Evolutionary conservation across 805 yeast species (phyloP).

Genomic region (Starmerella sirachaensis): DNA sequence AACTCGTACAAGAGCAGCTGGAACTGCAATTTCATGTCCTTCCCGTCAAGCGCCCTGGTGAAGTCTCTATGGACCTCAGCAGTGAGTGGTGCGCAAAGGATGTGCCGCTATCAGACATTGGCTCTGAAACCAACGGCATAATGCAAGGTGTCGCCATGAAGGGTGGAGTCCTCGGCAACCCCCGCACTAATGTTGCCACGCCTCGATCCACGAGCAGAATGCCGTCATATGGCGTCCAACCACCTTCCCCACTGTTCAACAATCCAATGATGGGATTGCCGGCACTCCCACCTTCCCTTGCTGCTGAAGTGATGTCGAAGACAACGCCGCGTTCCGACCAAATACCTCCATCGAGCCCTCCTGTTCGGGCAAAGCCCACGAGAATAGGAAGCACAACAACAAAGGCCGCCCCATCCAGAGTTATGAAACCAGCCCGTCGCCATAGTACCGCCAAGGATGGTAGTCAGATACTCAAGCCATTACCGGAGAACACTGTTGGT

Average conservation of each 20-base stretch:
- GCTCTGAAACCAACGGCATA: too few relatives aligned
- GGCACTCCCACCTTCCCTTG: constrained; percentile 12
- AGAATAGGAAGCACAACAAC: constrained; percentile 1
- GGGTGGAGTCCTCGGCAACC: too few relatives aligned
- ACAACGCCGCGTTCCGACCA: constrained; percentile 2
- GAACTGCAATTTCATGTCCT: constrained; percentile 16
- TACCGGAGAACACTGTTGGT: too few relatives aligned
- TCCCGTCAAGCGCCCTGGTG: constrained; percentile 15
- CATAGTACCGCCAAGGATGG: neutral
- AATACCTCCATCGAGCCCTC: constrained; percentile 16
- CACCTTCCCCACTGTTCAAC: constrained; percentile 5
- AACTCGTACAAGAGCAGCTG: constrained; percentile 10
- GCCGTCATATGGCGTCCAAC: constrained; percentile 1
- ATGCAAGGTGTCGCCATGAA: too few relatives aligned
- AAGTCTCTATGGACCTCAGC: constrained; percentile 8
- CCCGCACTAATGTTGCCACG: too few relatives aligned
- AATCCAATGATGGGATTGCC: constrained; percentile 3
- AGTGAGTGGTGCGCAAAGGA: neutral
- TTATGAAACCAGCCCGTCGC: constrained; percentile 2
- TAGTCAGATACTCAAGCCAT: too few relatives aligned
- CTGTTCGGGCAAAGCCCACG: constrained; percentile 13
- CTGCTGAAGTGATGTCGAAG: too few relatives aligned
- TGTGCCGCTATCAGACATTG: neutral
- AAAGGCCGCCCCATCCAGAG: neutral
- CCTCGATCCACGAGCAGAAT: neutral